These are phyloP conservation scores for Westerdykella aurantiaca DNA, from an alignment of 2,329 filamentous ascomycete genomes.

Conservation along the genomic window DNA sequence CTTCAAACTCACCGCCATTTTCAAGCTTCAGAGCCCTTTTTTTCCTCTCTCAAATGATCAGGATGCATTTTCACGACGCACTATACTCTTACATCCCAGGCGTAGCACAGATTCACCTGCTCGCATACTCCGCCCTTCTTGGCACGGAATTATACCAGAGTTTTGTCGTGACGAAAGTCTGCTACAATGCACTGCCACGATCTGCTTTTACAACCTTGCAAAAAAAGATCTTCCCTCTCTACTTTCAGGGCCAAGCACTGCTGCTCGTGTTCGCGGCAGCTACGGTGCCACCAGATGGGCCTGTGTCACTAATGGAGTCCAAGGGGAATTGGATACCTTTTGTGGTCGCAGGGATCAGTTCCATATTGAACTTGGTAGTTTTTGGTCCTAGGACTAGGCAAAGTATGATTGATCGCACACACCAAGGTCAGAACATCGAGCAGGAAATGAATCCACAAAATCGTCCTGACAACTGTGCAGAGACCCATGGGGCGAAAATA, in stretches of 20 bases:
- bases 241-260: conserved; percentile 36
- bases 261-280: conserved; percentile 31
- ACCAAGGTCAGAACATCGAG: conserved; percentile 16
- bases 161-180: conserved; percentile 40
- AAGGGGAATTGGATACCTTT: conserved; percentile 24
- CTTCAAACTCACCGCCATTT: too few species aligned
- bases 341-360: conserved; percentile 24
- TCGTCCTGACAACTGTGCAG: neutral
- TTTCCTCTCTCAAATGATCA: too few species aligned
- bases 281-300: conserved; percentile 32
- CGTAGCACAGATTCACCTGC: conserved; percentile 23
- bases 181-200: conserved; percentile 31
- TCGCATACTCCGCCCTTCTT: conserved; percentile 38
- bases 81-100: too few species aligned
- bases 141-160: conserved; percentile 39
- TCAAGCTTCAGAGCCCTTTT: too few species aligned
- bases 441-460: neutral
- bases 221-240: conserved; percentile 38
- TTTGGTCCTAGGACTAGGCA: conserved; percentile 34
- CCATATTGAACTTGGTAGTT: conserved; percentile 32
- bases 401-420: conserved; percentile 32
- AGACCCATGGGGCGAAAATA: neutral
- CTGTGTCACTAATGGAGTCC: conserved; percentile 19
- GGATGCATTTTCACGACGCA: too few species aligned
- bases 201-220: conserved; percentile 37